Conservation (phyloP, 495 filamentous ascomycete species). For the Penicillium crystallinum region DNA sequence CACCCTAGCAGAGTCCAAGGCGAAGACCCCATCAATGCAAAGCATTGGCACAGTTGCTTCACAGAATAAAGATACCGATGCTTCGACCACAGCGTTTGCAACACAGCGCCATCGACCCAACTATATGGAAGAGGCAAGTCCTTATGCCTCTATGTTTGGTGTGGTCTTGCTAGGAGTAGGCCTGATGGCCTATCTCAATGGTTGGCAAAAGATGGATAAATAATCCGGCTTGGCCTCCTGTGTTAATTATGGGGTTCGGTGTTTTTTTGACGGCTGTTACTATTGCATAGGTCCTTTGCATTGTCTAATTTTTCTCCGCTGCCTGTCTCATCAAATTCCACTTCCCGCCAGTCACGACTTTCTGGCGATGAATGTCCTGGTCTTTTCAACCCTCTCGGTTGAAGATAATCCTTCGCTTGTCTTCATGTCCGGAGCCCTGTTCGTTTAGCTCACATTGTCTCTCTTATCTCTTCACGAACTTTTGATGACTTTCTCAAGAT, state of each 20-base stretch:
- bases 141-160: constrained; percentile 81
- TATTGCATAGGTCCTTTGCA: constrained; percentile 25
- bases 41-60: constrained; percentile 22
- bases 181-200: constrained; percentile 92
- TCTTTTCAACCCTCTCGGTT: constrained; percentile 17
- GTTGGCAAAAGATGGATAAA: constrained; percentile 68
- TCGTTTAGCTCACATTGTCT: constrained; percentile 22
- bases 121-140: constrained; percentile 61
- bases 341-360: constrained; percentile 38
- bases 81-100: constrained; percentile 35
- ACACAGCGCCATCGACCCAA: constrained; percentile 34
- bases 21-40: constrained; percentile 16
- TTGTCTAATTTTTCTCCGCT: constrained; percentile 27
- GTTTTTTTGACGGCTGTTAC: constrained; percentile 11
- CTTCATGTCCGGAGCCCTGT: constrained; percentile 15
- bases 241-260: constrained; percentile 17
- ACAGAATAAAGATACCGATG: constrained; percentile 35
- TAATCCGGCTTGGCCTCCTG: constrained; percentile 26
- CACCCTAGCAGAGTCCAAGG: constrained; percentile 9
- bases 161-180: constrained; percentile 87
- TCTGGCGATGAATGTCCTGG: constrained; percentile 30
- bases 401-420: constrained; percentile 12
- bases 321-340: constrained; percentile 20
- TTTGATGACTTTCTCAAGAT: constrained; percentile 3
- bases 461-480: constrained; percentile 9